Conservation (phyloP, 352 stramenopile genomes). For the Globisporangium okanoganense region DNA sequence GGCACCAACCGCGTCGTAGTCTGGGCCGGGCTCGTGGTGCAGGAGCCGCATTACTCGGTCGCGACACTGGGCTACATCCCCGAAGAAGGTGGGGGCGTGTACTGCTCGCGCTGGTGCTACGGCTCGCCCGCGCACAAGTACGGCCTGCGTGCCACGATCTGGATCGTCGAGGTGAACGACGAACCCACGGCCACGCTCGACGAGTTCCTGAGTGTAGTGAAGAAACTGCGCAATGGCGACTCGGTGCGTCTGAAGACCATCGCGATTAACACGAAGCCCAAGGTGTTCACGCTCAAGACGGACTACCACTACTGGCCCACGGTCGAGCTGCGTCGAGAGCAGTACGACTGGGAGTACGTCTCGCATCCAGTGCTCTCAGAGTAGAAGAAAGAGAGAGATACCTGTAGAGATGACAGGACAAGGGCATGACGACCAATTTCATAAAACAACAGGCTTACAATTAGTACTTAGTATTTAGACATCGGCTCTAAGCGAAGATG, state of each 20-base stretch:
- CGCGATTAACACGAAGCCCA: slow-evolving; percentile 87
- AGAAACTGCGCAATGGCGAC: slow-evolving; percentile 72
- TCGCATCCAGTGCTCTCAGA: slow-evolving; percentile 24
- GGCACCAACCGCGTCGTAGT: slow-evolving; percentile 88
- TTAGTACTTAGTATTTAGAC: too few relatives aligned
- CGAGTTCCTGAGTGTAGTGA: slow-evolving; percentile 81
- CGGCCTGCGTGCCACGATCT: slow-evolving; percentile 86
- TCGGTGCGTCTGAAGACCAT: slow-evolving; percentile 89
- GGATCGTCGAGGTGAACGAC: slow-evolving; percentile 90
- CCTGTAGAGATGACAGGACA: neutral
- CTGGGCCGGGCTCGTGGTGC: slow-evolving; percentile 91
- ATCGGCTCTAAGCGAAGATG: slow-evolving; percentile 4
- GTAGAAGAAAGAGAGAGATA: neutral
- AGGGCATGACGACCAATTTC: neutral
- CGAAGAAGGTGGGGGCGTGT: slow-evolving; percentile 80
- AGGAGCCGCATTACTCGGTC: slow-evolving; percentile 86
- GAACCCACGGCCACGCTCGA: slow-evolving; percentile 76
- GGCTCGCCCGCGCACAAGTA: slow-evolving; percentile 91
- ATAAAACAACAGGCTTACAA: neutral
- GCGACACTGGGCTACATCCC: slow-evolving; percentile 83
- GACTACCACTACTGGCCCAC: slow-evolving; percentile 92
- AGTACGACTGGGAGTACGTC: slow-evolving; percentile 74
- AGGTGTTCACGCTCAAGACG: slow-evolving; percentile 89
- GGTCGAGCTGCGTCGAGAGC: slow-evolving; percentile 66
- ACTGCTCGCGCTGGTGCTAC: slow-evolving; percentile 90